phyloP scores from a whole-genome alignment of 495 filamentous ascomycete species.

The Stereocaulon alpinum region DNA sequence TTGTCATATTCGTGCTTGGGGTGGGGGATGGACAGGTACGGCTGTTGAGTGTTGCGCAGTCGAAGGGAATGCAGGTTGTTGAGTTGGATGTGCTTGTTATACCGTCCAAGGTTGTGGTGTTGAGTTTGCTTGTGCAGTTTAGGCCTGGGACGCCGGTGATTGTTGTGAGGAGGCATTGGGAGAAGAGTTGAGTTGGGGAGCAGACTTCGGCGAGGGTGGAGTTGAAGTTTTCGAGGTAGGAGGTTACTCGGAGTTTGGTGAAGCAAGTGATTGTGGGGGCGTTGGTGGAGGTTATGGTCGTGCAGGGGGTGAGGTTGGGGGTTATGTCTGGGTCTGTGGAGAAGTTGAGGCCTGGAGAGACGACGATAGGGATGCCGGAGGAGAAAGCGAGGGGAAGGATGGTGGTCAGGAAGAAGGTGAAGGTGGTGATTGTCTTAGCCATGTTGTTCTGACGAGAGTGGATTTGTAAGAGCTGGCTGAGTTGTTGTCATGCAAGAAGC shows the following conservation, averaged over 20 bases:
- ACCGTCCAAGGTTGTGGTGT: background rate
- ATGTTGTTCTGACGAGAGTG: background rate
- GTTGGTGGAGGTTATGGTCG: slow-evolving; percentile 26
- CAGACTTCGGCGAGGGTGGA: slow-evolving; percentile 11
- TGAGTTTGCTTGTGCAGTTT: slow-evolving; percentile 3
- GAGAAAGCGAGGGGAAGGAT: slow-evolving; percentile 33
- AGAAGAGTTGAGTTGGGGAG: slow-evolving; percentile 14
- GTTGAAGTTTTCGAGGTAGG: slow-evolving; percentile 17
- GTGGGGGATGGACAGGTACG: slow-evolving; percentile 1
- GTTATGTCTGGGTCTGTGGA: slow-evolving; percentile 11
- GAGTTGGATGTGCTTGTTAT: no score
- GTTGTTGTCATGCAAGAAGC: no score
- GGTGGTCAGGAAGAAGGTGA: slow-evolving; percentile 39
- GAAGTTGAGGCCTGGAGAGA: slow-evolving; percentile 39
- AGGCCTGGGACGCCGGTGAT: slow-evolving; percentile 2
- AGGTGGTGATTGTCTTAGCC: background rate
- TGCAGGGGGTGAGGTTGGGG: slow-evolving; percentile 28
- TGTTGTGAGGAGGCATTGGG: slow-evolving; percentile 11
- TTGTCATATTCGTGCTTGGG: background rate
- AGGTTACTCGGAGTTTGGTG: slow-evolving; percentile 12
- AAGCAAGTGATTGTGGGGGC: slow-evolving; percentile 12
- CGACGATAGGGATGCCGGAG: slow-evolving; percentile 13
- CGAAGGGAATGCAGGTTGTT: slow-evolving; percentile 6
- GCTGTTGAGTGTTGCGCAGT: slow-evolving; percentile 12
- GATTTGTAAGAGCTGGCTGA: no score